phyloP scores from a whole-genome alignment of 2,329 filamentous ascomycete genomes.

The Zymoseptoria ardabiliae region DNA sequence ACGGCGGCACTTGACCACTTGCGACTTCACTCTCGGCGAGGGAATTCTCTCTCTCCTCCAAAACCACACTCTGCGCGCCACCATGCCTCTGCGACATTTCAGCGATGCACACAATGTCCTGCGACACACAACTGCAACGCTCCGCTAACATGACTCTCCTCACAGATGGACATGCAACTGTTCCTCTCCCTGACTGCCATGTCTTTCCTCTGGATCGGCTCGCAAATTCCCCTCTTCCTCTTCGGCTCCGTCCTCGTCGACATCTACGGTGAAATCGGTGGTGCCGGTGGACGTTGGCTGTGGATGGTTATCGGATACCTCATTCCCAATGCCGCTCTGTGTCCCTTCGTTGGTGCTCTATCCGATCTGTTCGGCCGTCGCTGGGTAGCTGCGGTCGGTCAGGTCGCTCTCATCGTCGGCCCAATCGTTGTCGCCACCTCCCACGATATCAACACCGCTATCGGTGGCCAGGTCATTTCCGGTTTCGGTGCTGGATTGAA shows the following conservation, averaged over 20 bases:
- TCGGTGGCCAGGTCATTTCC: conserved; percentile 54
- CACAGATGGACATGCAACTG: conserved; percentile 39
- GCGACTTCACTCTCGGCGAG: not conserved
- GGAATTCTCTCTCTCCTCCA: not conserved
- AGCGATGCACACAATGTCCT: not conserved
- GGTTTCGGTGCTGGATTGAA: conserved; percentile 62
- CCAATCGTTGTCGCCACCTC: conserved; percentile 54
- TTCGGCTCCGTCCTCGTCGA: conserved; percentile 38
- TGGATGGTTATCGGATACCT: conserved; percentile 49
- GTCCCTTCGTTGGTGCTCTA: conserved; percentile 58
- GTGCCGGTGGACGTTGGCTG: conserved; percentile 37
- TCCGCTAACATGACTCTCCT: not conserved
- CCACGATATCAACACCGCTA: conserved; percentile 53
- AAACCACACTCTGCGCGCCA: not conserved
- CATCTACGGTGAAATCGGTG: conserved; percentile 55
- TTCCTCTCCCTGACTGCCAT: conserved; percentile 50
- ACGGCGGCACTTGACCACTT: not conserved
- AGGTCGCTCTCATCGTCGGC: conserved; percentile 48
- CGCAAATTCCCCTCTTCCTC: conserved; percentile 50
- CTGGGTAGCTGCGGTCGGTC: conserved; percentile 52
- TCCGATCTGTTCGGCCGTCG: conserved; percentile 58
- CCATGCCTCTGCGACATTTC: too few relatives aligned
- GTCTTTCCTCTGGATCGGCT: conserved; percentile 54
- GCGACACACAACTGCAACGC: not conserved
- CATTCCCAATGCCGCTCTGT: conserved; percentile 50